phyloP scores from a whole-genome alignment of 495 filamentous ascomycete species.

The Lindgomyces ingoldianus region DNA sequence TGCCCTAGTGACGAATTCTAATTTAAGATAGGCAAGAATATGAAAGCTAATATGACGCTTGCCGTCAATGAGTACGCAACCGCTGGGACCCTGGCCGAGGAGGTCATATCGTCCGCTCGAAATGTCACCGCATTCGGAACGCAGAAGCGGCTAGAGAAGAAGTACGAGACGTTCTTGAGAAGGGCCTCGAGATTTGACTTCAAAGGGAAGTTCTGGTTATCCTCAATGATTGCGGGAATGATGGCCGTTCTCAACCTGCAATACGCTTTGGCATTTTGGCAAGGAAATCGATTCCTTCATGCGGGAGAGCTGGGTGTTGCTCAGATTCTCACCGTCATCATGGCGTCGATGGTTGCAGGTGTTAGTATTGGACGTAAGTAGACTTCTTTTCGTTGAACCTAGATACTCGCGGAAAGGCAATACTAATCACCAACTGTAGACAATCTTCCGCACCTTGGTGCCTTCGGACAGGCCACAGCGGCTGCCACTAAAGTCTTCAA shows the following conservation, averaged over 20 bases:
- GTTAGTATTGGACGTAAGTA: conserved; percentile 71
- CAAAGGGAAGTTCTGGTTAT: conserved; percentile 69
- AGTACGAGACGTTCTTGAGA: conserved; percentile 75
- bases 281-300: conserved; percentile 79
- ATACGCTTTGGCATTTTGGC: conserved; percentile 89
- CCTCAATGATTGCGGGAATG: conserved; percentile 77
- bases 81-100: conserved; percentile 88
- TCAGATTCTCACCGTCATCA: conserved; percentile 73
- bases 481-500: conserved; percentile 88
- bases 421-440: conserved; percentile 41
- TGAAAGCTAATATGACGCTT: conserved; percentile 75
- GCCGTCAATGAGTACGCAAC: conserved; percentile 76
- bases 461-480: conserved; percentile 77
- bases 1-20: neutral
- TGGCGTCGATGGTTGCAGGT: conserved; percentile 88
- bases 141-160: conserved; percentile 79
- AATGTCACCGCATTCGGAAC: conserved; percentile 94
- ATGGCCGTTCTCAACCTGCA: conserved; percentile 82
- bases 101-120: conserved; percentile 90
- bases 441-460: conserved; percentile 79
- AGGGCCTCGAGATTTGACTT: conserved; percentile 75
- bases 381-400: too few species aligned
- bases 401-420: too few species aligned
- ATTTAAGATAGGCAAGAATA: conserved; percentile 52
- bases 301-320: conserved; percentile 58